These are phyloP conservation scores for Schizosaccharomyces japonicus DNA, from an alignment of 805 yeast genomes.

Conservation along the genomic window DNA sequence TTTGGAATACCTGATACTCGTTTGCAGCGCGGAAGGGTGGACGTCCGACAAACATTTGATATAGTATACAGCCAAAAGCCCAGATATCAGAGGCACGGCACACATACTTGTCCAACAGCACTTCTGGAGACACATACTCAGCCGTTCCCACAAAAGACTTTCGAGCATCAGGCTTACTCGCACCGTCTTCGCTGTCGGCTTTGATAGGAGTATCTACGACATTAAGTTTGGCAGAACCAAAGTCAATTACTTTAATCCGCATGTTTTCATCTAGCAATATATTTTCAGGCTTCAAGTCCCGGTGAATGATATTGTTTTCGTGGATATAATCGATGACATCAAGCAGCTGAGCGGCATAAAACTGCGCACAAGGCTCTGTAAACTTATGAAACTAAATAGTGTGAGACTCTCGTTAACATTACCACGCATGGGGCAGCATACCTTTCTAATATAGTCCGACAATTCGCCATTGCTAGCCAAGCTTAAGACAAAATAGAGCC, in stretches of 20 bases:
- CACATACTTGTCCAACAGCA: conserved; percentile 51
- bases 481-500: conserved; percentile 76
- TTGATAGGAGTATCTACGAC: not conserved
- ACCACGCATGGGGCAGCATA: too few species aligned
- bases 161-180: conserved; percentile 84
- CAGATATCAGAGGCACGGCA: conserved; percentile 74
- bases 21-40: conserved; percentile 81
- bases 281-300: conserved; percentile 90
- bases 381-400: conserved; percentile 31
- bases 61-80: conserved; percentile 81
- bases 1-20: conserved; percentile 70
- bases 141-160: conserved; percentile 96
- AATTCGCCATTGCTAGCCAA: conserved; percentile 91
- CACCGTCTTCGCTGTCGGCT: not conserved
- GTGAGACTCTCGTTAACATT: conserved; percentile 10
- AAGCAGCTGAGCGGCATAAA: conserved; percentile 66
- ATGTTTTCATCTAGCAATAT: conserved; percentile 64
- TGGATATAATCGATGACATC: conserved; percentile 83
- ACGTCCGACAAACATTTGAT: conserved; percentile 55
- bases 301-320: conserved; percentile 66
- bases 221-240: conserved; percentile 83
- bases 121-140: conserved; percentile 87
- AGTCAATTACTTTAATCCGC: conserved; percentile 79
- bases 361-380: conserved; percentile 48
- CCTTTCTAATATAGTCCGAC: conserved; percentile 46